A percentile compares a stretch with the other conserved stretches of the same genome.
Conservation (phyloP, 352 stramenopile species). For the Phytophthora podocarpi region DNA sequence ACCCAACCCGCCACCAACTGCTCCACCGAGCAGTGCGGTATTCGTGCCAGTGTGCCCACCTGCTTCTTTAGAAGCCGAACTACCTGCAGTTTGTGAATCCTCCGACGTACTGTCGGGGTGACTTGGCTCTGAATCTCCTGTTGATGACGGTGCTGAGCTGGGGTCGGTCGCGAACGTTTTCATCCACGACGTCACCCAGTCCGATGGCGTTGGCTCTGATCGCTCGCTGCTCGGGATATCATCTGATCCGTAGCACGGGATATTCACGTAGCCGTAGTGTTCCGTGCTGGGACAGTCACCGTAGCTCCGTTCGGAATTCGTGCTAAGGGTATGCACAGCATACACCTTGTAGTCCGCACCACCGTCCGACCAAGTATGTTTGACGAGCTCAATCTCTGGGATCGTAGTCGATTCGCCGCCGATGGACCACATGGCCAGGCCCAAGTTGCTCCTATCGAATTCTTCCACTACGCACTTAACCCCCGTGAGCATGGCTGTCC, state of each 20-base stretch:
- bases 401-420: slow-evolving; percentile 8
- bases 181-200: slow-evolving; percentile 35
- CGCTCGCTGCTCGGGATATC: not conserved
- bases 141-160: not conserved
- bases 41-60: slow-evolving; percentile 1
- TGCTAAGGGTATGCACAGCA: slow-evolving; percentile 21
- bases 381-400: slow-evolving; percentile 26
- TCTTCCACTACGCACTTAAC: slow-evolving; percentile 36
- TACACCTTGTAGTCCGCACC: slow-evolving; percentile 26
- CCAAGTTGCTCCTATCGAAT: slow-evolving; percentile 8
- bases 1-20: slow-evolving; percentile 16
- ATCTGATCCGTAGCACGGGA: slow-evolving; percentile 30
- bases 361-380: slow-evolving; percentile 22
- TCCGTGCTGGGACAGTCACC: slow-evolving; percentile 17
- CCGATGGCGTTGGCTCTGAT: slow-evolving; percentile 14
- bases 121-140: not conserved
- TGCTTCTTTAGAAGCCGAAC: not conserved
- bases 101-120: not conserved
- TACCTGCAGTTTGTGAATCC: not conserved
- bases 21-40: slow-evolving; percentile 15
- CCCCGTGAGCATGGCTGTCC: slow-evolving; percentile 22
- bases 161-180: slow-evolving; percentile 3
- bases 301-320: slow-evolving; percentile 16
- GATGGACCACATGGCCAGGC: slow-evolving; percentile 34
- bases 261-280: slow-evolving; percentile 29